These are phyloP conservation scores for Exserohilum turcica DNA, from an alignment of 2,329 filamentous ascomycete species.

Conservation along the genomic window DNA sequence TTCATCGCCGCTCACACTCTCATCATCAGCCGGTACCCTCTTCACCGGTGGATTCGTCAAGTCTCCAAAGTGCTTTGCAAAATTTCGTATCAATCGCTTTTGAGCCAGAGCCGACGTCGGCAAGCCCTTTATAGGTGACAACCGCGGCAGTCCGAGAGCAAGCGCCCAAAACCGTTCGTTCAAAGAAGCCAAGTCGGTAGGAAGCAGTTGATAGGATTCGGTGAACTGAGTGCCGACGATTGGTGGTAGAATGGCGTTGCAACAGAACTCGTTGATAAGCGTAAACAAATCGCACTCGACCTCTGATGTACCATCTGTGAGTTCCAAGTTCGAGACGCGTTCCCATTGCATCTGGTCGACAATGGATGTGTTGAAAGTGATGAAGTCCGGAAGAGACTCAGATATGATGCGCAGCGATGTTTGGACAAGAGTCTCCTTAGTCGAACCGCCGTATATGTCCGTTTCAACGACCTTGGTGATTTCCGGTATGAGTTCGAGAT, in stretches of 20 bases:
- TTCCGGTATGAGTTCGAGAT: conserved; percentile 38
- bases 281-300: conserved; percentile 54
- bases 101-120: conserved; percentile 43
- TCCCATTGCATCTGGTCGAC: conserved; percentile 70
- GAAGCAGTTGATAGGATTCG: conserved; percentile 49
- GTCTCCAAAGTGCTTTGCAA: conserved; percentile 34
- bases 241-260: conserved; percentile 55
- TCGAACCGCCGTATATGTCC: conserved; percentile 56
- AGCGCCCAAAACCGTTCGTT: conserved; percentile 61
- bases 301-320: conserved; percentile 48
- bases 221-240: conserved; percentile 58
- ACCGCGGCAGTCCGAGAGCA: conserved; percentile 60
- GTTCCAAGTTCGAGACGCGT: conserved; percentile 55
- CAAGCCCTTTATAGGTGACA: conserved; percentile 58
- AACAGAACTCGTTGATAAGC: conserved; percentile 63
- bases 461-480: conserved; percentile 41
- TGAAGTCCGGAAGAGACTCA: conserved; percentile 58
- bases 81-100: conserved; percentile 37
- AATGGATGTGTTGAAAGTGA: conserved; percentile 63
- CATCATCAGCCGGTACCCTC: conserved; percentile 37
- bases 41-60: conserved; percentile 36
- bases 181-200: conserved; percentile 62
- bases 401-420: conserved; percentile 38
- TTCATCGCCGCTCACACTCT: conserved; percentile 42
- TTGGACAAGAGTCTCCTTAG: conserved; percentile 49